phyloP scores from a whole-genome alignment of 257 asterid species.

The Solanum phureja region DNA sequence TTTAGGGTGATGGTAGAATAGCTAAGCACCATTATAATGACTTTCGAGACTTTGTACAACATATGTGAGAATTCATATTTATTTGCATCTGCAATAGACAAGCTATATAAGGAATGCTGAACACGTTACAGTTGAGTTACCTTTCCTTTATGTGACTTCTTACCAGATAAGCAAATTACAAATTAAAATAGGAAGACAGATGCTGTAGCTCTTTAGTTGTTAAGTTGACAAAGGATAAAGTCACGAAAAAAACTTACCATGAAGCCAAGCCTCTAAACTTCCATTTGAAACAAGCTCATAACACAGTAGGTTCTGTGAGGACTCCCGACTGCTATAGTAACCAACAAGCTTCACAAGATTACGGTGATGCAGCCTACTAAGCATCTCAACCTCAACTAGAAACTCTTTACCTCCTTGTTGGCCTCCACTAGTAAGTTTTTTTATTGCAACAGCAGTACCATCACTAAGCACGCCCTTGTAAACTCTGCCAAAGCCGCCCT shows the following conservation, averaged over 20 bases:
- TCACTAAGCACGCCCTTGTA: conserved; percentile 79
- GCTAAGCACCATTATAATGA: background rate
- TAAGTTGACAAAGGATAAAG: background rate
- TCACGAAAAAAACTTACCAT: conserved; percentile 37
- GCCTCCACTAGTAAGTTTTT: conserved; percentile 80
- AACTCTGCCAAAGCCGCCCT: conserved; percentile 95
- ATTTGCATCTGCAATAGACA: background rate
- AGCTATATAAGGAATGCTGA: background rate
- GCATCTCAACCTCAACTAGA: conserved; percentile 96
- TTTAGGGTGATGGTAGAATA: background rate
- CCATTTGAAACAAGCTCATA: conserved; percentile 98
- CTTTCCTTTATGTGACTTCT: background rate
- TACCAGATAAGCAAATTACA: background rate
- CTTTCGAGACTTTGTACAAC: background rate
- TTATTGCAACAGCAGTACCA: conserved; percentile 94
- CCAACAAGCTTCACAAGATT: conserved; percentile 95
- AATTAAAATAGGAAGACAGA: background rate
- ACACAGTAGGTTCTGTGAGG: conserved; percentile 84
- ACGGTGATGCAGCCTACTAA: conserved; percentile 93
- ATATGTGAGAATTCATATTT: background rate
- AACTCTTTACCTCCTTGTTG: conserved; percentile 97
- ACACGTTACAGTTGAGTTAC: background rate
- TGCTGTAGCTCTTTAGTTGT: background rate
- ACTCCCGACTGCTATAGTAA: conserved; percentile 65
- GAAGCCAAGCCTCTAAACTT: conserved; percentile 94